Base-by-base conservation (phyloP, 495 filamentous ascomycete genomes). In the Xylaria castorea region DNA sequence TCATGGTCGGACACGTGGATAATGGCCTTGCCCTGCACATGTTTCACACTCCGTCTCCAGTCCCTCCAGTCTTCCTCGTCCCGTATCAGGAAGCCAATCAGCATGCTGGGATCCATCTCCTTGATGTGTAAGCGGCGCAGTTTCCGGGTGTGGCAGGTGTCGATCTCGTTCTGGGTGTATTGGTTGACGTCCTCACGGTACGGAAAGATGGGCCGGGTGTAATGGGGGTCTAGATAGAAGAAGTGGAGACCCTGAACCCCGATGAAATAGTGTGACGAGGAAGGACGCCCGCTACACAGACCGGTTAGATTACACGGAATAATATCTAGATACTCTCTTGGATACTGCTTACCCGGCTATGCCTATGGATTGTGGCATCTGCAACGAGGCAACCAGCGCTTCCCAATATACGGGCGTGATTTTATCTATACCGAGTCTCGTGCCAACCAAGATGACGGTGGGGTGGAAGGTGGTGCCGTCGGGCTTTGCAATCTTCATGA, bases 71-170 rank as follows among this genome's bases (percentile, higher is more conserved):
- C 97, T 32, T 89, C 86, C 73, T 93, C 90, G 74, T 94, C 87
- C 40, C 85, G 86, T 71, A 99, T 94, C 6, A 99, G 83, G 75
- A 99, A 98, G n/a, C 92, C 97, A 68, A 99, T 92, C 38, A 99
- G 84, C 97, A 99, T 99, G 80, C 95, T 97, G 9, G 97, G 97
- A 76, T 99, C 97, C 94, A 98, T 95, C 70, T 98, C 96, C 70
- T 90, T 89, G 44, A 98, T 86, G 70, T 94, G 91, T 36, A 99
- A 85, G 55, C 93, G 86, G 40, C 96, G 89, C 25, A 98, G 77
- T 44, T 97, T 89, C 60, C 92, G 88, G 3, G 94, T 98, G 80
- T 99, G 95, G 78, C 94, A 98, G 3, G 90, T 91, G 75, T 92
- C 90, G 16, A 97, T 73, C 46, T 98, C 94, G 71, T 93, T 92